phyloP scores from a whole-genome alignment of 257 asterid species.

The Anisodus tanguticus region DNA sequence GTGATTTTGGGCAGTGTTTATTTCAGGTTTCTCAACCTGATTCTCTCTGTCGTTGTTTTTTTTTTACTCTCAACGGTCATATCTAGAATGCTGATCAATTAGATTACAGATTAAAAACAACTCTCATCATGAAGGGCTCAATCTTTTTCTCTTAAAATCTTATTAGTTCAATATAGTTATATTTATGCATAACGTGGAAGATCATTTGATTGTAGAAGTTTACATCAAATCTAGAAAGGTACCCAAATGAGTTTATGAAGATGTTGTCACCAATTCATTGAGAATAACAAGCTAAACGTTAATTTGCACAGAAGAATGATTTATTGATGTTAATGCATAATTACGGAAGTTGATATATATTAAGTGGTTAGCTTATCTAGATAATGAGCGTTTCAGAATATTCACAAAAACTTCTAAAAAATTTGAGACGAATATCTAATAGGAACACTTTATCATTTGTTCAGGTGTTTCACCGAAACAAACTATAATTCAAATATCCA shows the following conservation, averaged over 20 bases:
- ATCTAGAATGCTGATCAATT: background rate
- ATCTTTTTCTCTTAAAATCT: background rate
- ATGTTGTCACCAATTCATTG: background rate
- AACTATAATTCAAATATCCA: too few species aligned
- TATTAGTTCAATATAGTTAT: too few species aligned
- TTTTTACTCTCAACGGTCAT: constrained; percentile 16
- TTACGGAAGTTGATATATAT: too few species aligned
- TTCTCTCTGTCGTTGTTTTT: background rate
- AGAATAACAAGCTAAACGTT: background rate
- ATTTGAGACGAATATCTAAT: too few species aligned
- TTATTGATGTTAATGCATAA: too few species aligned
- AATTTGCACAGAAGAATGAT: background rate
- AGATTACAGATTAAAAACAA: background rate
- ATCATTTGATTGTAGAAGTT: background rate
- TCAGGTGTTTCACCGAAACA: too few species aligned
- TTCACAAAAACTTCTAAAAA: too few species aligned
- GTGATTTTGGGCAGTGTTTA: background rate
- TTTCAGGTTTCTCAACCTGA: constrained; percentile 1
- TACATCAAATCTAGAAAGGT: background rate
- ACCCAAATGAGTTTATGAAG: background rate
- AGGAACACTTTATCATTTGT: too few species aligned
- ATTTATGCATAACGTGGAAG: background rate
- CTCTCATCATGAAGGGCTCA: background rate
- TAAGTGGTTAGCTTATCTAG: too few species aligned
- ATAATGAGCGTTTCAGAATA: too few species aligned